A percentile compares a stretch with the other conserved stretches of the same genome.
Evolutionary conservation across 1,139 yeast species (phyloP).

Genomic region (Entelexis paramagnoliae): DNA sequence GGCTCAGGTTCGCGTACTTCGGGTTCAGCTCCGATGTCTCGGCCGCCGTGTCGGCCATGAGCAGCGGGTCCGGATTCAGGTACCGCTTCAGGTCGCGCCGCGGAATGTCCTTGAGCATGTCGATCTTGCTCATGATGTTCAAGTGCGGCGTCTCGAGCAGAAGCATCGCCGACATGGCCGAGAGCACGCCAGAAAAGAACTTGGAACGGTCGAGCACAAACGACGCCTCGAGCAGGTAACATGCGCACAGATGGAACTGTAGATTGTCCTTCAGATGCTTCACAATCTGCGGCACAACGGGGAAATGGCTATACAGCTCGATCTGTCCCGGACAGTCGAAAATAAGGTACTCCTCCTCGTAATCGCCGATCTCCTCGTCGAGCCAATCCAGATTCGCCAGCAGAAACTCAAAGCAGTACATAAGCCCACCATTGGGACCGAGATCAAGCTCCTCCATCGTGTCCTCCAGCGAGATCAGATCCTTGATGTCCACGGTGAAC

Average conservation of each 20-base stretch:
- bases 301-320: constrained; percentile 88
- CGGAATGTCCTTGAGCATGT: constrained; percentile 59
- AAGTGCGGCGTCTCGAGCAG: constrained; percentile 88
- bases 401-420: constrained; percentile 83
- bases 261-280: constrained; percentile 68
- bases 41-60: constrained; percentile 42
- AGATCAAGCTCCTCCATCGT: constrained; percentile 93
- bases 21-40: constrained; percentile 49
- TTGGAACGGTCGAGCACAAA: constrained; percentile 82
- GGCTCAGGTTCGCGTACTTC: constrained; percentile 60
- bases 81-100: constrained; percentile 70
- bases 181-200: constrained; percentile 87
- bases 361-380: constrained; percentile 90
- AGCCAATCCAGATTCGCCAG: constrained; percentile 89
- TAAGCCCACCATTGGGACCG: constrained; percentile 92
- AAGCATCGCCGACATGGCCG: constrained; percentile 98
- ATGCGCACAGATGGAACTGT: constrained; percentile 82
- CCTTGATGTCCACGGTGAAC: constrained; percentile 86
- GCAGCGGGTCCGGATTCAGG: constrained; percentile 81
- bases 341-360: constrained; percentile 81
- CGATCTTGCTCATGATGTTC: constrained; percentile 76
- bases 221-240: constrained; percentile 87
- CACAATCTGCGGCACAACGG: constrained; percentile 80
- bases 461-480: constrained; percentile 80
- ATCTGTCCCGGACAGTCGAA: constrained; percentile 99